phyloP scores from a whole-genome alignment of 2,329 filamentous ascomycete genomes.

The Emergomyces orientalis region DNA sequence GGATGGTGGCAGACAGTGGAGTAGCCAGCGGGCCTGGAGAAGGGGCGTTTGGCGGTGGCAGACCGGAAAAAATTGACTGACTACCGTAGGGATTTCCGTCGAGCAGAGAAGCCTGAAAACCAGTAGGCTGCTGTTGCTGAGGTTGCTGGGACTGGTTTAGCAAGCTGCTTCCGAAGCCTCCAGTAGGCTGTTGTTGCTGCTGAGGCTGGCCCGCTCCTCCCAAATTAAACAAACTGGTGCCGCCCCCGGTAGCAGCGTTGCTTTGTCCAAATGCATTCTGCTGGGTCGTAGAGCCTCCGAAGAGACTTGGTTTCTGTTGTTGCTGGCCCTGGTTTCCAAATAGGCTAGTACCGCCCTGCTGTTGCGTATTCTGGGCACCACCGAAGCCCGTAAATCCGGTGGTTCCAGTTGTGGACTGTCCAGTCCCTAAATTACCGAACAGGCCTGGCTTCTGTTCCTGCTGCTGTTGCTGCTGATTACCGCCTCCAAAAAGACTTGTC shows the following conservation, averaged over 20 bases:
- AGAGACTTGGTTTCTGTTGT: constrained; percentile 49
- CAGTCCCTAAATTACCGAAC: constrained; percentile 11
- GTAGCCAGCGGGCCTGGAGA: constrained; percentile 86
- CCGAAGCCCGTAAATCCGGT: constrained; percentile 22
- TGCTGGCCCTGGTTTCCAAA: constrained; percentile 41
- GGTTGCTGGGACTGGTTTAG: constrained; percentile 34
- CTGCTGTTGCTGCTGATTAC: constrained; percentile 30
- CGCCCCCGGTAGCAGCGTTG: constrained; percentile 21
- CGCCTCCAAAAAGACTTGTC: constrained; percentile 36
- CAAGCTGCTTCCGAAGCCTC: constrained; percentile 33
- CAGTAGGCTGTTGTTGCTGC: constrained; percentile 34
- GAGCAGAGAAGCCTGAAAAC: constrained; percentile 66
- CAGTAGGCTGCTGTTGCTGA: constrained; percentile 33
- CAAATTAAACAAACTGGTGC: constrained; percentile 13
- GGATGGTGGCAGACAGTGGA: constrained; percentile 66
- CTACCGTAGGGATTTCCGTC: constrained; percentile 87
- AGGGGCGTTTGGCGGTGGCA: constrained; percentile 53
- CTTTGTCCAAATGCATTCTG: constrained; percentile 21
- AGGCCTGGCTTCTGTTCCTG: constrained; percentile 14
- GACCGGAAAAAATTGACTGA: constrained; percentile 69
- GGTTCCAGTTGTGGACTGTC: constrained; percentile 11
- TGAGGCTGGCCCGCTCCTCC: constrained; percentile 13
- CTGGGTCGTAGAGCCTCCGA: constrained; percentile 35
- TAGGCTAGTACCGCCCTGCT: constrained; percentile 27
- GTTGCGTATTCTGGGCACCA: constrained; percentile 27